A percentile compares a stretch with the other conserved stretches of the same genome.
Evolutionary conservation across 371 early-diverging fungal species (phyloP).

Genomic region (Syncephalastrum contaminatum): DNA sequence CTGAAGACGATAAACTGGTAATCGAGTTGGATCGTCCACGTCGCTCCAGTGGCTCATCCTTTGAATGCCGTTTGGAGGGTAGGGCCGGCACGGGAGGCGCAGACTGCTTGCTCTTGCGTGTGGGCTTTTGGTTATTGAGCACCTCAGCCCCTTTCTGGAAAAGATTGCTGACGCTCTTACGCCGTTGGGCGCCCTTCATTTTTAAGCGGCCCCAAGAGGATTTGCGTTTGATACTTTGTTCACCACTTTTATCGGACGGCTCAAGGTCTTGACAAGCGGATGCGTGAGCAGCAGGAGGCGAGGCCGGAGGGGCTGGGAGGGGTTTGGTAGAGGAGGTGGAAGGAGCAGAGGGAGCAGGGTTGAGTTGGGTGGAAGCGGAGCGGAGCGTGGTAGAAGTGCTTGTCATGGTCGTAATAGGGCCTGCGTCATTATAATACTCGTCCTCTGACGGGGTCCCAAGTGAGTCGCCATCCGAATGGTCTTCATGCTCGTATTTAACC

Average conservation of each 20-base stretch:
- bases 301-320: too few species aligned
- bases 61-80: not conserved
- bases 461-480: not conserved
- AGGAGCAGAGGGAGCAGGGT: not conserved
- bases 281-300: too few species aligned
- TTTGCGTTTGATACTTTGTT: slow-evolving; percentile 12
- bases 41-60: not conserved
- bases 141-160: slow-evolving; percentile 17
- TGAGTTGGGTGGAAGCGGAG: slow-evolving; percentile 8
- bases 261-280: not conserved
- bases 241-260: not conserved
- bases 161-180: slow-evolving; percentile 12
- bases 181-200: slow-evolving; percentile 11
- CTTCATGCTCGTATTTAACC: slow-evolving; percentile 6
- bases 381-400: slow-evolving; percentile 17
- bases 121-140: slow-evolving; percentile 5
- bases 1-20: slow-evolving; percentile 20
- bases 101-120: not conserved
- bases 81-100: slow-evolving; percentile 5
- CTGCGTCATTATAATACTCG: not conserved
- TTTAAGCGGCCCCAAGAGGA: slow-evolving; percentile 22
- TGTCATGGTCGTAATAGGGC: slow-evolving; percentile 3
- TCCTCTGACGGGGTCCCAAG: not conserved
- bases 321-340: too few species aligned
- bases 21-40: slow-evolving; percentile 32